Percentiles rank a stretch among this genome's conserved stretches.
phyloP scores from a whole-genome alignment of 2,329 filamentous ascomycete genomes.

The Fusarium sp. region DNA sequence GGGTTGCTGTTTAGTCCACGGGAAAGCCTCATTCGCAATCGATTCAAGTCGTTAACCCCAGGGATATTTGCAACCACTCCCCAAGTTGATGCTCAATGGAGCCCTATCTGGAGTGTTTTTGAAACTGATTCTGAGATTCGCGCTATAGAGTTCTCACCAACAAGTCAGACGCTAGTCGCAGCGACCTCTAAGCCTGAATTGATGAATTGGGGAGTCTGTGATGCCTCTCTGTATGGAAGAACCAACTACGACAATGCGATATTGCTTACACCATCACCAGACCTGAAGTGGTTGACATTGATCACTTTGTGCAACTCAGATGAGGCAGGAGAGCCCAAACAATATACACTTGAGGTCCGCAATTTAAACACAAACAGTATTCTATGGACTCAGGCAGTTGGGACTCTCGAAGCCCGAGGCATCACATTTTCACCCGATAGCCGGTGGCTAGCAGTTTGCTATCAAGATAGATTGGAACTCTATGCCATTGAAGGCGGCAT shows the following conservation, averaged over 20 bases:
- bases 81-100: not conserved
- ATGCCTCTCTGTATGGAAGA: not conserved
- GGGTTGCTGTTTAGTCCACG: not conserved
- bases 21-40: not conserved
- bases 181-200: not conserved
- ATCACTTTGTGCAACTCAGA: not conserved
- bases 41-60: accelerated
- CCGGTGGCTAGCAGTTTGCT: not conserved
- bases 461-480: not conserved
- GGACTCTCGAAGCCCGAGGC: not conserved
- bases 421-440: not conserved
- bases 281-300: not conserved
- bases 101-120: not conserved
- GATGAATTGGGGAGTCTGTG: not conserved
- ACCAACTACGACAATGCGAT: not conserved
- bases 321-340: not conserved
- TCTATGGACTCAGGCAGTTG: not conserved
- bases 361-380: not conserved
- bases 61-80: accelerated
- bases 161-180: not conserved
- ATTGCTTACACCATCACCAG: not conserved
- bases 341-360: not conserved
- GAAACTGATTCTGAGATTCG: not conserved
- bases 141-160: not conserved
- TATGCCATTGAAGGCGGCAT: not conserved